These are phyloP conservation scores for Colletotrichum coccodes DNA, from an alignment of 2,329 filamentous ascomycete species.

Conservation along the genomic window DNA sequence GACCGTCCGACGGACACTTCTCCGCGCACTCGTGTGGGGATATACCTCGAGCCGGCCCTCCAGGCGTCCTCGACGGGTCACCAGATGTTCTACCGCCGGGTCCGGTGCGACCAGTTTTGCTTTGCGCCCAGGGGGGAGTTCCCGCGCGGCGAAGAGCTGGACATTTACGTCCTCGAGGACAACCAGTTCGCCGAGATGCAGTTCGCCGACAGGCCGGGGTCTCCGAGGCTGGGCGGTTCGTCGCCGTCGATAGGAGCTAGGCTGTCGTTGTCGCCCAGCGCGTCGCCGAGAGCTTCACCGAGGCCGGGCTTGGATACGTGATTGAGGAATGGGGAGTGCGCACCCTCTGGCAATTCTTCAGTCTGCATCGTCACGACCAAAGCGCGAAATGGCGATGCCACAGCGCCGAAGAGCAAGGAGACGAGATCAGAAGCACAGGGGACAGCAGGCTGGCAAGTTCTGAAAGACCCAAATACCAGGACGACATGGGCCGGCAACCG, in stretches of 20 bases:
- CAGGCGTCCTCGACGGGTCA: background rate
- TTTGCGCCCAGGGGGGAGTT: conserved; percentile 25
- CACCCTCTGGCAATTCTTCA: background rate
- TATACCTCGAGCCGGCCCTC: conserved; percentile 24
- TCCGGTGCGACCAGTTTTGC: conserved; percentile 21
- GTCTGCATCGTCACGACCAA: background rate
- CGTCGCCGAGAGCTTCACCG: conserved; percentile 7
- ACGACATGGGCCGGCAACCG: too few relatives aligned
- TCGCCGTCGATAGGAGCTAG: conserved; percentile 9
- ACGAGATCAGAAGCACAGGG: too few relatives aligned
- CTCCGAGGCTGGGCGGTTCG: background rate
- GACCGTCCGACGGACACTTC: conserved; percentile 6
- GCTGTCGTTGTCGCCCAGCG: conserved; percentile 14
- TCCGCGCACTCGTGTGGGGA: conserved; percentile 13
- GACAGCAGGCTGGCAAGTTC: too few relatives aligned
- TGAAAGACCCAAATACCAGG: too few relatives aligned
- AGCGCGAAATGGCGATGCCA: too few relatives aligned
- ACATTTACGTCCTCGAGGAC: conserved; percentile 18
- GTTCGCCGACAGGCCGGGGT: conserved; percentile 1
- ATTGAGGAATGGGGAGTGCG: background rate
- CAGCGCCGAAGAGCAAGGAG: too few relatives aligned
- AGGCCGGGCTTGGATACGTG: background rate
- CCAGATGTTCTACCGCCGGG: conserved; percentile 20
- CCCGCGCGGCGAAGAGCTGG: background rate
- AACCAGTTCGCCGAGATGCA: conserved; percentile 28